Evolutionary conservation across 192 early-diverging fungal genomes (phyloP).

Genomic region (Cetraspora pellucida): DNA sequence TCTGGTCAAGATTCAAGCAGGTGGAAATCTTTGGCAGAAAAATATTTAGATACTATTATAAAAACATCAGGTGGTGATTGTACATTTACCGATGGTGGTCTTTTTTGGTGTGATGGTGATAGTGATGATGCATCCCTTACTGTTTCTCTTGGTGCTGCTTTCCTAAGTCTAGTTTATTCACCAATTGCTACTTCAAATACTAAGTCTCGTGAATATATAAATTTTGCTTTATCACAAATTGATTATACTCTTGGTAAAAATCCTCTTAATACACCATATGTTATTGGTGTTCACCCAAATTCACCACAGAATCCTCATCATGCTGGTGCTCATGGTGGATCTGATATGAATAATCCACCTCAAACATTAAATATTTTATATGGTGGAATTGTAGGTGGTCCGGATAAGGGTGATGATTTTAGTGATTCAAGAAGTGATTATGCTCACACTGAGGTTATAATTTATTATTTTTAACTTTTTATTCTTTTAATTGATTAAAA

Average conservation of each 20-base stretch:
- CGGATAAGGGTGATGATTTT: conserved; percentile 54
- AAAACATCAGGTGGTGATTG: not conserved
- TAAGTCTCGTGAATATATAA: not conserved
- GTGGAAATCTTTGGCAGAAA: conserved; percentile 41
- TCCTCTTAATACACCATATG: conserved; percentile 55
- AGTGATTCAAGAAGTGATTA: conserved; percentile 50
- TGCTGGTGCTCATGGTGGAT: conserved; percentile 57
- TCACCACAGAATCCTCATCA: conserved; percentile 63
- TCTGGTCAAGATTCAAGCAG: conserved; percentile 29
- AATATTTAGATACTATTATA: conserved; percentile 45
- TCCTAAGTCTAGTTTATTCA: conserved; percentile 34
- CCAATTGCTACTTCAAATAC: conserved; percentile 9
- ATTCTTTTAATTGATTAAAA: conserved; percentile 36
- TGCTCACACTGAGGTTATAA: conserved; percentile 50
- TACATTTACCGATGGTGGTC: conserved; percentile 48
- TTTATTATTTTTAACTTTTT: not conserved
- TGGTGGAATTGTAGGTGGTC: conserved; percentile 62
- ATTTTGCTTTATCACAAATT: conserved; percentile 46
- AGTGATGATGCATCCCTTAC: conserved; percentile 31
- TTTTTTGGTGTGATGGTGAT: conserved; percentile 43
- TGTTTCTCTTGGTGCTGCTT: conserved; percentile 41
- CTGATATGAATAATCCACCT: conserved; percentile 42
- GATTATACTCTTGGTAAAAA: conserved; percentile 60
- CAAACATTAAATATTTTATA: conserved; percentile 48
- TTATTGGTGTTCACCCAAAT: conserved; percentile 60